Conservation (phyloP, 805 yeast genomes). For the Candida nanaspora region DNA sequence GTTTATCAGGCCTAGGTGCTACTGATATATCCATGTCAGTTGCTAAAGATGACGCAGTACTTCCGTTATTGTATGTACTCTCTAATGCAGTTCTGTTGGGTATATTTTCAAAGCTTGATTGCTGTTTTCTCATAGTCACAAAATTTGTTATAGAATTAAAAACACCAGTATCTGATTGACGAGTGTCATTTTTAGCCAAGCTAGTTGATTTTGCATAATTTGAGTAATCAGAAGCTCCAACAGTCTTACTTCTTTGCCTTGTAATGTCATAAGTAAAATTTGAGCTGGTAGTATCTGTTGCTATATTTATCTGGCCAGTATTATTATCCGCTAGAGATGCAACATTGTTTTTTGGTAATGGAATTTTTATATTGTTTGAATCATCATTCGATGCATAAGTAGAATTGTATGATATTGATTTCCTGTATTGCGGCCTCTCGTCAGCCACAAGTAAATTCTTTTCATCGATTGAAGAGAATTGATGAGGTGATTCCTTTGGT, state of each 20-base stretch:
- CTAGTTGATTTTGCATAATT: not conserved
- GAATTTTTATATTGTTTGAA: not conserved
- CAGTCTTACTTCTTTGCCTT: slow-evolving; percentile 26
- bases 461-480: too few species aligned
- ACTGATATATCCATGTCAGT: not conserved
- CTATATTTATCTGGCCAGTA: too few species aligned
- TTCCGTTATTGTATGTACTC: too few species aligned
- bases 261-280: slow-evolving; percentile 6
- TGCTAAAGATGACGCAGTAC: not conserved
- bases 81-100: too few species aligned
- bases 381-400: not conserved
- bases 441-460: slow-evolving; percentile 1
- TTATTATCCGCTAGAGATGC: too few species aligned
- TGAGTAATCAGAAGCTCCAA: slow-evolving; percentile 19
- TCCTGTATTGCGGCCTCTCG: slow-evolving; percentile 10
- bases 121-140: slow-evolving; percentile 14
- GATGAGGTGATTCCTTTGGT: too few species aligned
- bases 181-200: not conserved
- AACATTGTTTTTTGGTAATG: not conserved
- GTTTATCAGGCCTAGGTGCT: not conserved
- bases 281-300: too few species aligned
- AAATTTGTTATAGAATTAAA: slow-evolving; percentile 22
- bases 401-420: slow-evolving; percentile 13
- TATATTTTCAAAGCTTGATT: too few species aligned
- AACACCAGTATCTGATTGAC: slow-evolving; percentile 13